Conservation (phyloP, 768 basidiomycete genomes). For the Rhizopogon roseolus region DNA sequence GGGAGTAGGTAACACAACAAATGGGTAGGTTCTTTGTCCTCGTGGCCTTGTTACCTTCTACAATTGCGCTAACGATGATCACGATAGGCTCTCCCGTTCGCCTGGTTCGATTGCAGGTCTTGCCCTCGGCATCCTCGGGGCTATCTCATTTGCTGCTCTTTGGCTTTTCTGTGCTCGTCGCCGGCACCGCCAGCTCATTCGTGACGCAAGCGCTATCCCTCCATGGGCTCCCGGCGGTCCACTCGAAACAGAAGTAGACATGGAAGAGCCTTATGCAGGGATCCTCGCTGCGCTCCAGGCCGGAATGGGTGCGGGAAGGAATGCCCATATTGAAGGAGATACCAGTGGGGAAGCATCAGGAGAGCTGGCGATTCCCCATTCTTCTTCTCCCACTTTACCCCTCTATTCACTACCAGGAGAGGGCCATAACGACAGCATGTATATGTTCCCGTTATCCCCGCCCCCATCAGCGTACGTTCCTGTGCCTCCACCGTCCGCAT, state of each 20-base stretch:
- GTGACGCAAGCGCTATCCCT: slow-evolving; percentile 11
- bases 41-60: slow-evolving; percentile 2
- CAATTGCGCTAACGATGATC: slow-evolving; percentile 3
- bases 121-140: slow-evolving; percentile 20
- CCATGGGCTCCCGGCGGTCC: slow-evolving; percentile 11
- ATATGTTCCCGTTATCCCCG: slow-evolving; percentile 19
- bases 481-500: slow-evolving; percentile 23
- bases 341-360: slow-evolving; percentile 19
- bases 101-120: slow-evolving; percentile 20
- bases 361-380: slow-evolving; percentile 6
- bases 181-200: slow-evolving; percentile 20
- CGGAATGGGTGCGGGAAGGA: slow-evolving; percentile 7
- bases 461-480: slow-evolving; percentile 8
- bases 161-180: slow-evolving; percentile 29
- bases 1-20: not conserved
- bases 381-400: slow-evolving; percentile 22
- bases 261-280: slow-evolving; percentile 23
- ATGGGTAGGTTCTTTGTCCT: slow-evolving; percentile 12
- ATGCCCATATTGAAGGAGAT: slow-evolving; percentile 10
- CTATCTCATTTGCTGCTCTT: slow-evolving; percentile 19
- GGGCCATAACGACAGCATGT: slow-evolving; percentile 9
- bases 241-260: slow-evolving; percentile 19
- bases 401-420: slow-evolving; percentile 3
- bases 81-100: slow-evolving; percentile 8
- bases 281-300: slow-evolving; percentile 20